A percentile compares a stretch with the other conserved stretches of the same genome.
Evolutionary conservation across 345 rosid species (phyloP).

Genomic region (Erysimum cheiranthoides): DNA sequence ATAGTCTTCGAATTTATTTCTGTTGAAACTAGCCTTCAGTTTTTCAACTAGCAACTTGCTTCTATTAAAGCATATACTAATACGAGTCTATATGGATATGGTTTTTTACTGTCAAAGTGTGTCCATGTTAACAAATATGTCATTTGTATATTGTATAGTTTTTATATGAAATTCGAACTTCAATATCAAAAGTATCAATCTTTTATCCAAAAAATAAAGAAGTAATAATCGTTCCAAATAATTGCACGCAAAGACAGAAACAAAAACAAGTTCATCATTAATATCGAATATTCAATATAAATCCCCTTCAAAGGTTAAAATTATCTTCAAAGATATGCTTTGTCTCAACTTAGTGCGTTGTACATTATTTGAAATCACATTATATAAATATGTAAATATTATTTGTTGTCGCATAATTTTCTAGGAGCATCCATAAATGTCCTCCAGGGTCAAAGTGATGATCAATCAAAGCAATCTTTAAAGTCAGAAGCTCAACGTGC

Average conservation of each 20-base stretch:
- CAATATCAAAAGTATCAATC: not conserved
- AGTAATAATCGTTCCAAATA: not conserved
- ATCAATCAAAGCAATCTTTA: not conserved
- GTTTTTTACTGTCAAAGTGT: not conserved
- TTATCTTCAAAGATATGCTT: slow-evolving; percentile 38
- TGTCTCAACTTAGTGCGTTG: slow-evolving; percentile 21
- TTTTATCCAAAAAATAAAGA: too few relatives aligned
- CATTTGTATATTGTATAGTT: not conserved
- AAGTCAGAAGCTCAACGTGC: not conserved
- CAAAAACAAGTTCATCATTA: slow-evolving; percentile 1
- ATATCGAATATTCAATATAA: not conserved
- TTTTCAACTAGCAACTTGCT: not conserved
- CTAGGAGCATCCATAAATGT: not conserved
- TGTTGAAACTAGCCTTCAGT: not conserved
- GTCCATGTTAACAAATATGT: not conserved
- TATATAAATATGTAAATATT: not conserved
- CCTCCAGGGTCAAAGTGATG: not conserved
- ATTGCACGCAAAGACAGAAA: not conserved
- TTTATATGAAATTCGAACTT: not conserved
- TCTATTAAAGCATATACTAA: not conserved
- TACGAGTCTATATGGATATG: not conserved
- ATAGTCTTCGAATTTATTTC: not conserved
- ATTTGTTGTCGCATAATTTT: not conserved
- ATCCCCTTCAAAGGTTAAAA: slow-evolving; percentile 13
- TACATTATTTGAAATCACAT: slow-evolving; percentile 4